Percentiles rank a stretch among this genome's conserved stretches.
phyloP scores from a whole-genome alignment of 23 red algal genomes.

The Gracilaria vermiculophylla region DNA sequence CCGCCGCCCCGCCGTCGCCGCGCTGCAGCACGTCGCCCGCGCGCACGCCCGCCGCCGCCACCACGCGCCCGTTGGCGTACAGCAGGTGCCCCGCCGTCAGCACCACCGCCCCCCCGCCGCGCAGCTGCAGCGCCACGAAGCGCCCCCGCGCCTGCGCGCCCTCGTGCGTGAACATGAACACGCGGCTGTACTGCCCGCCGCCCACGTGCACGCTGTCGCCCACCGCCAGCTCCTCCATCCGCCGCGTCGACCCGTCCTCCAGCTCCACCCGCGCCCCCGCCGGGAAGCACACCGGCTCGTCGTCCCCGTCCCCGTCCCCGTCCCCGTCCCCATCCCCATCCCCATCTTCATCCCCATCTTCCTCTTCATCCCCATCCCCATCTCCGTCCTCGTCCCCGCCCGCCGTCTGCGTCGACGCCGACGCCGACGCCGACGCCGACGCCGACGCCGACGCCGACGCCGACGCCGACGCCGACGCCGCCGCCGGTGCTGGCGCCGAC shows the following conservation, averaged over 20 bases:
- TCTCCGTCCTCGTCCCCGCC: not conserved
- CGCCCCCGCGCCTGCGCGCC: not conserved
- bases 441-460: not conserved
- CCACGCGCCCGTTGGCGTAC: conserved; percentile 11
- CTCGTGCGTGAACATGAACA: conserved; percentile 67
- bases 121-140: conserved; percentile 13
- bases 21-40: conserved; percentile 5
- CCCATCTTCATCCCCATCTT: no score
- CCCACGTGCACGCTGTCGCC: conserved; percentile 41
- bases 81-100: conserved; percentile 49
- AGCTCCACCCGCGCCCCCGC: not conserved
- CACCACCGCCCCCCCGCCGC: not conserved
- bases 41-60: not conserved
- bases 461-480: not conserved
- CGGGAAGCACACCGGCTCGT: conserved; percentile 18
- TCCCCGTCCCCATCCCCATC: no score
- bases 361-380: no score
- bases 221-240: conserved; percentile 22
- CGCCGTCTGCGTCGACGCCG: not conserved
- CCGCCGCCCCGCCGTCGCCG: not conserved
- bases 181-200: not conserved
- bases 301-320: no score
- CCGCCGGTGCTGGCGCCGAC: not conserved
- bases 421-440: not conserved
- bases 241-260: not conserved